These are phyloP conservation scores for Apiospora aurea DNA, from an alignment of 2,329 filamentous ascomycete species.

Conservation along the genomic window DNA sequence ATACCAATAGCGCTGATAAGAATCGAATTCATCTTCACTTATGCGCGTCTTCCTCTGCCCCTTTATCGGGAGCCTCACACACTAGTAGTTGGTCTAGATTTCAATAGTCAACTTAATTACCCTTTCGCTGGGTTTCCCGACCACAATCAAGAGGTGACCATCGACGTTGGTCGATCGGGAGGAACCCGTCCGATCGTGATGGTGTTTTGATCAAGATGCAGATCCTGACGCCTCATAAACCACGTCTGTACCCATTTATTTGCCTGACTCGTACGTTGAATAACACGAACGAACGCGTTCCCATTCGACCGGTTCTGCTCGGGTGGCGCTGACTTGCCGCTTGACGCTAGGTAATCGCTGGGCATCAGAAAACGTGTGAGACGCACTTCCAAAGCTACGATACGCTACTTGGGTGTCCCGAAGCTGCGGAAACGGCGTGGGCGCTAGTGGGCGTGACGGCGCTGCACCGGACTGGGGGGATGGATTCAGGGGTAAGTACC, in stretches of 20 bases:
- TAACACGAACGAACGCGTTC: background rate
- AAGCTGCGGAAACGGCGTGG: background rate
- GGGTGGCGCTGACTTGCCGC: slow-evolving; percentile 1
- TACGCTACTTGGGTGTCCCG: slow-evolving; percentile 1
- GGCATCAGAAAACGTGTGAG: background rate
- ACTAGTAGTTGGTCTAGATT: background rate
- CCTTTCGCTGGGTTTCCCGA: background rate
- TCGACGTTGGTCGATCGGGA: background rate
- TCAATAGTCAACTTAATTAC: slow-evolving; percentile 5
- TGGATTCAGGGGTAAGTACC: slow-evolving; percentile 5
- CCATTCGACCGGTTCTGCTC: background rate
- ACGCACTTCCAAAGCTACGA: background rate
- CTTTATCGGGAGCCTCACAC: background rate
- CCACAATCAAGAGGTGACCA: background rate
- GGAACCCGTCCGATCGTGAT: background rate
- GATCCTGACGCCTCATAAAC: background rate
- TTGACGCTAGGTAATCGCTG: background rate
- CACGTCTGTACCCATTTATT: background rate
- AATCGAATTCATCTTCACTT: too few relatives aligned
- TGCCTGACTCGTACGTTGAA: background rate
- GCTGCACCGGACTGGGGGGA: background rate
- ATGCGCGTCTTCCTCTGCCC: too few relatives aligned
- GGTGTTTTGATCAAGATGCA: background rate
- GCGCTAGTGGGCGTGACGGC: background rate
- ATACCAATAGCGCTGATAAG: too few relatives aligned